Evolutionary conservation across 805 yeast genomes (phyloP).

Genomic region (Scheffersomyces ergatensis): DNA sequence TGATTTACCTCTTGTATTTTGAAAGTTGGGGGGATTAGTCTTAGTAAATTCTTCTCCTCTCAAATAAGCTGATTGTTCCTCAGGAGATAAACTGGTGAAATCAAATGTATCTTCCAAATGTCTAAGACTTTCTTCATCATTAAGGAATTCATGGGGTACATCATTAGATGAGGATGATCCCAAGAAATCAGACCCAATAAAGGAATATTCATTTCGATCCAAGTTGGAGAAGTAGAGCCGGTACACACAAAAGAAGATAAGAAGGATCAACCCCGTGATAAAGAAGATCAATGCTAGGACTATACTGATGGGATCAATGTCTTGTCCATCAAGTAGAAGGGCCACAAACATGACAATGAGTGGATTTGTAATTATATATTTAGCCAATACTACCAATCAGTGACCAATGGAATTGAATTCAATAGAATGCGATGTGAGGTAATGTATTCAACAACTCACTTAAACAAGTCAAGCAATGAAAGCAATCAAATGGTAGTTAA

Average conservation of each 20-base stretch:
- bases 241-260: conserved; percentile 9
- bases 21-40: conserved; percentile 28
- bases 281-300: background rate
- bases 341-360: too few species aligned
- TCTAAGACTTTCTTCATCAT: conserved; percentile 36
- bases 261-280: background rate
- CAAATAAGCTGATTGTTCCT: conserved; percentile 36
- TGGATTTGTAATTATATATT: too few species aligned
- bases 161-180: conserved; percentile 11
- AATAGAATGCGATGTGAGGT: too few species aligned
- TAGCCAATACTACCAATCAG: too few species aligned
- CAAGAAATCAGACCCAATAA: conserved; percentile 11
- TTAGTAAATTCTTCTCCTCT: conserved; percentile 33
- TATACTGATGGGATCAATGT: background rate
- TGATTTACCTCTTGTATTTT: conserved; percentile 31
- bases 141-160: conserved; percentile 36
- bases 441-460: too few species aligned
- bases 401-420: too few species aligned
- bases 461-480: too few species aligned
- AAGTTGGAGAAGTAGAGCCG: conserved; percentile 5
- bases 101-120: conserved; percentile 36
- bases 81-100: conserved; percentile 35
- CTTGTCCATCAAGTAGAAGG: too few species aligned
- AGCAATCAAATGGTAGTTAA: too few species aligned
- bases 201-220: conserved; percentile 9